Evolutionary conservation across 345 rosid genomes (phyloP).

Genomic region (Corymbia maculata): DNA sequence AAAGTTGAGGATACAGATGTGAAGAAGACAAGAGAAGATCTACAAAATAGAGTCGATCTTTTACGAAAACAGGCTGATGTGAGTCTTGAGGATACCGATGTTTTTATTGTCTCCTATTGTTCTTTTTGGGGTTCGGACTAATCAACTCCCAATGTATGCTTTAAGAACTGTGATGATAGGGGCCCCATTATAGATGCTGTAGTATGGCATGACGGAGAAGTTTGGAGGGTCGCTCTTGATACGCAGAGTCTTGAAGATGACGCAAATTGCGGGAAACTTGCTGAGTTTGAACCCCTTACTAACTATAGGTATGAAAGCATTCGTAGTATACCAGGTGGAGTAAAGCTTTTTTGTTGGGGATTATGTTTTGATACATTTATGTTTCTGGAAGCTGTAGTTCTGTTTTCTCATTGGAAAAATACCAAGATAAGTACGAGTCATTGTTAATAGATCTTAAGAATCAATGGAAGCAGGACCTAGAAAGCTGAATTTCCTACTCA

Average conservation of each 20-base stretch:
- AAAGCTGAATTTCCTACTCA: not conserved
- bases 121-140: not conserved
- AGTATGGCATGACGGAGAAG: constrained; percentile 95
- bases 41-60: constrained; percentile 72
- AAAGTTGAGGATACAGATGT: constrained; percentile 56
- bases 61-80: constrained; percentile 83
- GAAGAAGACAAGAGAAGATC: constrained; percentile 76
- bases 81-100: constrained; percentile 15
- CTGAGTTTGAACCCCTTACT: constrained; percentile 68
- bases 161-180: constrained; percentile 79
- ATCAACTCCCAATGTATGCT: not conserved
- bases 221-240: constrained; percentile 96
- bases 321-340: not conserved
- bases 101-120: not conserved
- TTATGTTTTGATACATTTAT: not conserved
- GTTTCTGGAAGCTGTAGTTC: not conserved
- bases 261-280: constrained; percentile 71
- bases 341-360: not conserved
- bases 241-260: constrained; percentile 84
- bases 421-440: not conserved
- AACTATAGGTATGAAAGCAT: constrained; percentile 53
- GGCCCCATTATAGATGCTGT: constrained; percentile 95
- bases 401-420: not conserved
- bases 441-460: not conserved
- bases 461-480: not conserved